Evolutionary conservation across 805 yeast genomes (phyloP), one percentile per base, ranked within the genome.

Genomic region (Ogataea trehalophila): DNA sequence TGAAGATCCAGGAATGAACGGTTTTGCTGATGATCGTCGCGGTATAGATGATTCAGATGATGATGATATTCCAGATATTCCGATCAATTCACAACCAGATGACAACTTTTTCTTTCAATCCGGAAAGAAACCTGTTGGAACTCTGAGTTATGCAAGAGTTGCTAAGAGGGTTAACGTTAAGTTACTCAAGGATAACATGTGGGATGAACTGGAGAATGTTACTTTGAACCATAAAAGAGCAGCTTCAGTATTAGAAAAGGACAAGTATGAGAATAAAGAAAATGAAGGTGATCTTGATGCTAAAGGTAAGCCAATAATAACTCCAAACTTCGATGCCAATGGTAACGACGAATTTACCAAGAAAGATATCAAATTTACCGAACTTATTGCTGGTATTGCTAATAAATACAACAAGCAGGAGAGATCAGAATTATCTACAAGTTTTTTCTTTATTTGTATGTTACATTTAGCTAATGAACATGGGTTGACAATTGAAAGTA

Each of bases 401-500:
- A 50, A 50, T 16, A 66, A 66, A 56, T 75, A 75, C 53, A 55
- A 69, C 1, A 54, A 62, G 4, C 70, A 66, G 37, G 72, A 67
- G 42, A 65, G 68, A 42, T 60, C 64, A 18, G 78, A 75, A 43
- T 56, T 75, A 31, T 73, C 78, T 2, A 75, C 79, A 3, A 73
- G 79, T 64, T 75, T 72, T 54, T 74, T 76, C 48, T 75, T 75
- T 52, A 75, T 75, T 44, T 75, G 79, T 52, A 59, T 75, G 46
- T 57, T 75, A 26, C 80, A 75, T 54, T 63, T 75, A 55, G 79
- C 79, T 2, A 75, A 75, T 54, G 79, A 75, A 53, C 71, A 75
- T 53, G 75, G 76, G 5, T 58, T 75, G 36, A 58, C 66, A 7
- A 63, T 75, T 29, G 67, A 67, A 42, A 63, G 67, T 41, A 69